Percentiles rank a stretch among this genome's conserved stretches.
Conservation (phyloP, 1,284 basidiomycete genomes). For the Termitomyces sp. region DNA sequence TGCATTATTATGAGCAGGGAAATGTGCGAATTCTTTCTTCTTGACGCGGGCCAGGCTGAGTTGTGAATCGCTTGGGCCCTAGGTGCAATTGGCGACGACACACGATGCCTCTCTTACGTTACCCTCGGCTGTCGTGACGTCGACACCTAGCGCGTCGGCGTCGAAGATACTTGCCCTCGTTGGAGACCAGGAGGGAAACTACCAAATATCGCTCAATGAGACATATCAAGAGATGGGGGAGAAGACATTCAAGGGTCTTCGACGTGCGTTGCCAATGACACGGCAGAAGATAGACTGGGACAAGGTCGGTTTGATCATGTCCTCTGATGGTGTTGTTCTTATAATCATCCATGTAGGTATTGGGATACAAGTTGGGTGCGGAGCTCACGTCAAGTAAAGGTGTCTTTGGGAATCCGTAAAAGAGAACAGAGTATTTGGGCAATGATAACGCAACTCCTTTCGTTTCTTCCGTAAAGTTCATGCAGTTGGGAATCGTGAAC, state of each 20-base stretch:
- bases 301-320: constrained; percentile 50
- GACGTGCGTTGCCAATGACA: constrained; percentile 87
- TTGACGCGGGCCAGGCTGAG: neutral
- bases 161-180: constrained; percentile 79
- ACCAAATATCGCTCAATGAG: constrained; percentile 74
- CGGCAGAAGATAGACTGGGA: constrained; percentile 94
- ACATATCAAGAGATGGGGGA: constrained; percentile 85
- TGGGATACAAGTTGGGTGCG: constrained; percentile 82
- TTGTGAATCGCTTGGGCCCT: neutral
- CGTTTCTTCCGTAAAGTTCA: neutral
- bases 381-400: constrained; percentile 75
- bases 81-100: constrained; percentile 85
- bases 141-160: constrained; percentile 50
- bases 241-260: constrained; percentile 85
- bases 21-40: constrained; percentile 52
- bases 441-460: neutral
- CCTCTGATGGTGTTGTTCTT: neutral
- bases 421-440: constrained; percentile 1
- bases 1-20: constrained; percentile 96
- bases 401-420: constrained; percentile 42
- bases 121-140: constrained; percentile 49
- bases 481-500: neutral
- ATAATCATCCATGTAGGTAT: constrained; percentile 42
- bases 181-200: constrained; percentile 70
- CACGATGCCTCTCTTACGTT: constrained; percentile 64